A percentile compares a stretch with the other conserved stretches of the same genome.
Evolutionary conservation across 2,329 filamentous ascomycete species (phyloP).

Genomic region (Cordyceps fumosorosea): DNA sequence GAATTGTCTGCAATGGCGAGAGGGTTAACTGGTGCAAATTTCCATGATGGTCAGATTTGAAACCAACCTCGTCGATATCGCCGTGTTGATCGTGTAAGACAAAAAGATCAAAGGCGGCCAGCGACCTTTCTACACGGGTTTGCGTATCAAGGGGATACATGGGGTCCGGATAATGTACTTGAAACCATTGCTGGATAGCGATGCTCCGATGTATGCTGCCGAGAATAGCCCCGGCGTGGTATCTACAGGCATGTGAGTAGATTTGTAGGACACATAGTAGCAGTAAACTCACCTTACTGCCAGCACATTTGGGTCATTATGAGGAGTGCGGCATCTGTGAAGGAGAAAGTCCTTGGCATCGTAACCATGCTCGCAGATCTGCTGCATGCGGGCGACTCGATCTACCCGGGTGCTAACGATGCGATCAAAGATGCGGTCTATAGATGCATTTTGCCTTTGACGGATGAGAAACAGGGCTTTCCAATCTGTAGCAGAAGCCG

Average conservation of each 20-base stretch:
- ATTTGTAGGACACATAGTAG: slow-evolving; percentile 22
- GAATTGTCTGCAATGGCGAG: slow-evolving; percentile 42
- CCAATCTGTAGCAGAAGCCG: slow-evolving; percentile 62
- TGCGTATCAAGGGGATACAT: slow-evolving; percentile 31
- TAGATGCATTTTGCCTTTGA: slow-evolving; percentile 43
- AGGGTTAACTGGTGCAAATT: background rate
- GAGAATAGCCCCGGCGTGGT: slow-evolving; percentile 68
- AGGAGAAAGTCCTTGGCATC: slow-evolving; percentile 83
- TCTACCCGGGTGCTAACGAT: slow-evolving; percentile 65
- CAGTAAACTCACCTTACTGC: slow-evolving; percentile 52
- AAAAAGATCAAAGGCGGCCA: slow-evolving; percentile 87
- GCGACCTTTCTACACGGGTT: slow-evolving; percentile 57
- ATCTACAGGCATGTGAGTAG: slow-evolving; percentile 38
- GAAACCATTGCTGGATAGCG: slow-evolving; percentile 69
- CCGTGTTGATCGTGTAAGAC: slow-evolving; percentile 64
- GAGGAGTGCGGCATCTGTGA: slow-evolving; percentile 52
- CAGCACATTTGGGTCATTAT: slow-evolving; percentile 64
- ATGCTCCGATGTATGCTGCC: slow-evolving; percentile 74
- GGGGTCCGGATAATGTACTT: slow-evolving; percentile 25
- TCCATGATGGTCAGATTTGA: slow-evolving; percentile 14
- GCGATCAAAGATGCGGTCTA: slow-evolving; percentile 52
- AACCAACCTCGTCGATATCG: slow-evolving; percentile 65
- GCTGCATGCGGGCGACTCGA: slow-evolving; percentile 62
- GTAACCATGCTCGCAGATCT: slow-evolving; percentile 68
- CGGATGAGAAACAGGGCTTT: slow-evolving; percentile 58